phyloP scores from a whole-genome alignment of 371 early-diverging fungal genomes.

The Gilbertella persicaria region DNA sequence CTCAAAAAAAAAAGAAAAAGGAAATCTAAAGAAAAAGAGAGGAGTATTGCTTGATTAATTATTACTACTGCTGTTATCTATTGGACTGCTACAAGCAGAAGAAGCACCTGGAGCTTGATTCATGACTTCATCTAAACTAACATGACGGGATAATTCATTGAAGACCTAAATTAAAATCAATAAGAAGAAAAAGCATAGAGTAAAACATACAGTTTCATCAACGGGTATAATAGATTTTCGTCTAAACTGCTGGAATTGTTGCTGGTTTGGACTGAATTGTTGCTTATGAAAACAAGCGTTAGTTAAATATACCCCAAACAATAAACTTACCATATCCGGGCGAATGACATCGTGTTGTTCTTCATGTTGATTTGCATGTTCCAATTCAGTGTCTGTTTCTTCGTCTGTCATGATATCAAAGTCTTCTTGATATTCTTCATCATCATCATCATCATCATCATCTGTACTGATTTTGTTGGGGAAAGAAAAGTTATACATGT shows the following conservation, averaged over 20 bases:
- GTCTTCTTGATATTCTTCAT: constrained; percentile 24
- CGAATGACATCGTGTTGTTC: constrained; percentile 38
- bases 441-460: constrained; percentile 1
- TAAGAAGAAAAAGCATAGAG: background rate
- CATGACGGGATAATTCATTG: constrained; percentile 81
- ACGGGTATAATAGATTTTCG: constrained; percentile 93
- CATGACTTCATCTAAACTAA: constrained; percentile 82
- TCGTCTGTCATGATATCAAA: constrained; percentile 33
- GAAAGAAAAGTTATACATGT: constrained; percentile 24
- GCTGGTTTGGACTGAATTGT: constrained; percentile 66
- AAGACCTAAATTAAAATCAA: constrained; percentile 48
- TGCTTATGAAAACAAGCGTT: constrained; percentile 33
- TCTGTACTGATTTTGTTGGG: constrained; percentile 34
- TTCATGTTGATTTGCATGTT: constrained; percentile 26
- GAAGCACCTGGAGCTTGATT: constrained; percentile 51
- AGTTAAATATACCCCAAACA: background rate
- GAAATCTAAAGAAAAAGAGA: no score
- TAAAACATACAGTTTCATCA: constrained; percentile 23
- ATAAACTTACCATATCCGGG: constrained; percentile 47
- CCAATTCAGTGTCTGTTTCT: constrained; percentile 24
- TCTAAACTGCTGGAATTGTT: constrained; percentile 75
- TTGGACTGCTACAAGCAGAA: constrained; percentile 23
- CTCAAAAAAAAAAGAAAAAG: no score
- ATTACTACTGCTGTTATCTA: constrained; percentile 9
- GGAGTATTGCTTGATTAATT: no score